A percentile compares a stretch with the other conserved stretches of the same genome.
phyloP scores from a whole-genome alignment of 805 yeast species.

The Kodamaea restingae region DNA sequence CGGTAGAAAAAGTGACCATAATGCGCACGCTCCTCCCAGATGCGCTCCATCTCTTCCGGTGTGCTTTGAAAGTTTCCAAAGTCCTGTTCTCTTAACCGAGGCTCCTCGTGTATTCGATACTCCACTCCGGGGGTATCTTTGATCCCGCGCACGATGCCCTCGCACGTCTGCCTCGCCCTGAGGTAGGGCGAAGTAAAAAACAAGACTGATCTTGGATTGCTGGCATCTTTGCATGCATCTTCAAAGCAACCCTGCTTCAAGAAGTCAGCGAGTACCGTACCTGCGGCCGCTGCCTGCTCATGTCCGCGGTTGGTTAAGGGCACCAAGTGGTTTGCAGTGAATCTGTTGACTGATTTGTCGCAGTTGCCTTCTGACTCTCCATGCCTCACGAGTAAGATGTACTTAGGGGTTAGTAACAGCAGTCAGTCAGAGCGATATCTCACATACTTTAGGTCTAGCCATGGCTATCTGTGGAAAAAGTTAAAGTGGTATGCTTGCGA shows the following conservation, averaged over 20 bases:
- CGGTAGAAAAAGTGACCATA: constrained; percentile 81
- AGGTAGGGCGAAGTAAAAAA: constrained; percentile 85
- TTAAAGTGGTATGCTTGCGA: not conserved
- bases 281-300: constrained; percentile 58
- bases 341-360: constrained; percentile 75
- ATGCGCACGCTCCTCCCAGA: constrained; percentile 79
- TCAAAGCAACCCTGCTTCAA: constrained; percentile 34
- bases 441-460: constrained; percentile 34
- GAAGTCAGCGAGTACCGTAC: constrained; percentile 44
- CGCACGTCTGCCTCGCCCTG: constrained; percentile 80
- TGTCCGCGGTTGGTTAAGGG: constrained; percentile 71
- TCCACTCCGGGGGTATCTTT: constrained; percentile 39
- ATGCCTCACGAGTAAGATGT: constrained; percentile 79
- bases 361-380: constrained; percentile 92
- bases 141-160: constrained; percentile 60
- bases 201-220: constrained; percentile 42
- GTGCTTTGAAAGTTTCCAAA: constrained; percentile 89
- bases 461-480: constrained; percentile 10
- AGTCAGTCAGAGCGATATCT: not conserved
- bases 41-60: constrained; percentile 69
- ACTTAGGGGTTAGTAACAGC: constrained; percentile 24
- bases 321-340: constrained; percentile 76
- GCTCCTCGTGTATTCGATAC: constrained; percentile 74
- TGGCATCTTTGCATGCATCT: constrained; percentile 5
- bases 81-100: constrained; percentile 90